Conservation (phyloP, 805 yeast species). For the Saturnispora gosingensis region DNA sequence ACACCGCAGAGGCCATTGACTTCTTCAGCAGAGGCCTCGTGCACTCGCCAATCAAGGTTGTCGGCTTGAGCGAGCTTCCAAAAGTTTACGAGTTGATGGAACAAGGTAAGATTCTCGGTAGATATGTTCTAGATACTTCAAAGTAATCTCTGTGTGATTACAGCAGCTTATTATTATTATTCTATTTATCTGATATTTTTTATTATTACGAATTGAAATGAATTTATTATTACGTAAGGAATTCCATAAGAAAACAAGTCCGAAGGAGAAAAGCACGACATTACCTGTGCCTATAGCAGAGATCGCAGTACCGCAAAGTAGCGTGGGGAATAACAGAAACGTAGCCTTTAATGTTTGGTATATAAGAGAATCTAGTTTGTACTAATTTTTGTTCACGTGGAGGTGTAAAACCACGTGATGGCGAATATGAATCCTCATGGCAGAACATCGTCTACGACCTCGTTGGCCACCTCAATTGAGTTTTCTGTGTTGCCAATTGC, state of each 20-base stretch:
- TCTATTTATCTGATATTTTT: background rate
- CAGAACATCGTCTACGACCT: background rate
- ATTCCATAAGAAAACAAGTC: background rate
- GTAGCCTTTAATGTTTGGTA: too few species aligned
- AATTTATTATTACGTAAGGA: background rate
- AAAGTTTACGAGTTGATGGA: constrained; percentile 71
- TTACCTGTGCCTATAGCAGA: too few species aligned
- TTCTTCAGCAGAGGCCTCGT: constrained; percentile 62
- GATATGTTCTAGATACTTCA: constrained; percentile 78
- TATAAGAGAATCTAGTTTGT: too few species aligned
- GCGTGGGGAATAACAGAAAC: too few species aligned
- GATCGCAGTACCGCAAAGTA: too few species aligned
- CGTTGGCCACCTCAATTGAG: background rate
- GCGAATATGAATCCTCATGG: background rate
- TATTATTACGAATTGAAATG: constrained; percentile 1
- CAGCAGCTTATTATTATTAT: background rate
- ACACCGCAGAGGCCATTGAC: constrained; percentile 69
- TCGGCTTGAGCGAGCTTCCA: constrained; percentile 65
- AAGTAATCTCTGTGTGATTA: constrained; percentile 30
- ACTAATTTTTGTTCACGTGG: background rate
- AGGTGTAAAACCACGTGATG: background rate
- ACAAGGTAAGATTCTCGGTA: constrained; percentile 78
- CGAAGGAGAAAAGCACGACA: background rate
- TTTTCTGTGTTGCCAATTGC: background rate
- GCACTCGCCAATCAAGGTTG: constrained; percentile 60